These are phyloP conservation scores for Chaetomium olivaceum DNA, from an alignment of 2,329 filamentous ascomycete genomes.

Conservation along the genomic window DNA sequence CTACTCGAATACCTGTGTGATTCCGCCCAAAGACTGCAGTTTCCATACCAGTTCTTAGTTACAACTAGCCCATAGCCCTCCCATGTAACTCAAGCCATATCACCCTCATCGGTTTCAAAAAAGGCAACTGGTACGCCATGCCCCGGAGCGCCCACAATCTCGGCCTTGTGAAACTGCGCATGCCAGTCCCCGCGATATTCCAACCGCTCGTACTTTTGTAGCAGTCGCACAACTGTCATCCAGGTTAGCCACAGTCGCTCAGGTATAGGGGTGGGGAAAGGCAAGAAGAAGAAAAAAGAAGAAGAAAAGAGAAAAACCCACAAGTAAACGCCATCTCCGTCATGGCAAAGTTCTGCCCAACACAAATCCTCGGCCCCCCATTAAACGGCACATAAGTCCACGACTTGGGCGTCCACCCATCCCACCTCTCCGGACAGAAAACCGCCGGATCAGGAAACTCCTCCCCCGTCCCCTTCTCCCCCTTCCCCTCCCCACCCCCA, in stretches of 20 bases:
- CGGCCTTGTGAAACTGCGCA: constrained; percentile 47
- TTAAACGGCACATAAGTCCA: constrained; percentile 45
- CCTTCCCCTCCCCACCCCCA: neutral
- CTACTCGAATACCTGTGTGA: neutral
- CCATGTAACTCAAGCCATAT: constrained; percentile 4
- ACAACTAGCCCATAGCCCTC: neutral
- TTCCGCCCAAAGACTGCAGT: neutral
- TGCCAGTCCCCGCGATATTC: constrained; percentile 51
- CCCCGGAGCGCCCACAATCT: constrained; percentile 47
- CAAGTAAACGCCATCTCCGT: constrained; percentile 56
- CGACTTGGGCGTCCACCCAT: constrained; percentile 34
- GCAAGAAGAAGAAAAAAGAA: too few relatives aligned
- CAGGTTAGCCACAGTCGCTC: too few relatives aligned
- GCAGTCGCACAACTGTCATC: constrained; percentile 47
- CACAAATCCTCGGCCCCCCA: constrained; percentile 48
- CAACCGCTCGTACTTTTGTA: constrained; percentile 60
- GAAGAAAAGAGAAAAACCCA: constrained; percentile 34
- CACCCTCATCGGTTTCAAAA: constrained; percentile 37
- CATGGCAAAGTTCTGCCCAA: constrained; percentile 61
- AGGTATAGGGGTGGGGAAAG: too few relatives aligned
- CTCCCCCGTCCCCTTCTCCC: constrained; percentile 21
- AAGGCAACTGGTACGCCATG: constrained; percentile 46
- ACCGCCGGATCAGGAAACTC: constrained; percentile 34
- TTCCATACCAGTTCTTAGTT: neutral
- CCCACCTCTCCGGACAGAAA: constrained; percentile 38